Evolutionary conservation across 2,329 filamentous ascomycete genomes (phyloP).

Genomic region (Septoria petroselini): DNA sequence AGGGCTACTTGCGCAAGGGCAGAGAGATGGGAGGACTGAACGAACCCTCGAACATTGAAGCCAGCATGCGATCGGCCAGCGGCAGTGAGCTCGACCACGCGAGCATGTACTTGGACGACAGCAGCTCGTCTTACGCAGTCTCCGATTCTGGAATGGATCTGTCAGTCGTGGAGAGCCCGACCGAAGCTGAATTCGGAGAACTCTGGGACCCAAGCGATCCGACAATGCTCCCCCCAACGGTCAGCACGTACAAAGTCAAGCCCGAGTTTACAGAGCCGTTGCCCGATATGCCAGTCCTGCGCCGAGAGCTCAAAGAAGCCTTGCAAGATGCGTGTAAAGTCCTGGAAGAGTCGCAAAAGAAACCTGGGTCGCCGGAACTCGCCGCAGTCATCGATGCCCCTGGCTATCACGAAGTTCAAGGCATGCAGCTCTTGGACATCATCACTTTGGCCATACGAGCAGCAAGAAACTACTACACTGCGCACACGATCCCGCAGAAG

Average conservation of each 20-base stretch:
- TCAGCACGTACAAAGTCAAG: conserved; percentile 89
- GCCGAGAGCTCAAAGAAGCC: conserved; percentile 63
- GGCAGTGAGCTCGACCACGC: conserved; percentile 27
- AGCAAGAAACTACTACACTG: conserved; percentile 93
- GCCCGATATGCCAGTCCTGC: conserved; percentile 76
- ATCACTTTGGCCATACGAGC: conserved; percentile 93
- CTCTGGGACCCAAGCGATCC: conserved; percentile 59
- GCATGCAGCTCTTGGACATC: conserved; percentile 86
- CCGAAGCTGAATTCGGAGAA: conserved; percentile 49
- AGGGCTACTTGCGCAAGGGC: conserved; percentile 25
- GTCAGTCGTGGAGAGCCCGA: conserved; percentile 52
- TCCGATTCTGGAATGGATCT: conserved; percentile 37
- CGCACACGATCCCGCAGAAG: conserved; percentile 81
- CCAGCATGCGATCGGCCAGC: conserved; percentile 9
- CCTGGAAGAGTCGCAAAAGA: conserved; percentile 55
- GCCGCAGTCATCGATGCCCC: conserved; percentile 45
- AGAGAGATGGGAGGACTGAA: conserved; percentile 16
- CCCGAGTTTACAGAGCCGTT: conserved; percentile 78
- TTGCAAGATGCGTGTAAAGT: conserved; percentile 68
- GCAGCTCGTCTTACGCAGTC: conserved; percentile 29
- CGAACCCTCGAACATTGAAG: conserved; percentile 9
- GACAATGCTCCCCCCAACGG: conserved; percentile 90
- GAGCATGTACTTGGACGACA: conserved; percentile 31
- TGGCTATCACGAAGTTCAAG: conserved; percentile 82
- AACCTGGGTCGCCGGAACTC: conserved; percentile 22